These are phyloP conservation scores for Acanthamoeba triangularis DNA, from an alignment of 208 protist species.

Conservation along the genomic window DNA sequence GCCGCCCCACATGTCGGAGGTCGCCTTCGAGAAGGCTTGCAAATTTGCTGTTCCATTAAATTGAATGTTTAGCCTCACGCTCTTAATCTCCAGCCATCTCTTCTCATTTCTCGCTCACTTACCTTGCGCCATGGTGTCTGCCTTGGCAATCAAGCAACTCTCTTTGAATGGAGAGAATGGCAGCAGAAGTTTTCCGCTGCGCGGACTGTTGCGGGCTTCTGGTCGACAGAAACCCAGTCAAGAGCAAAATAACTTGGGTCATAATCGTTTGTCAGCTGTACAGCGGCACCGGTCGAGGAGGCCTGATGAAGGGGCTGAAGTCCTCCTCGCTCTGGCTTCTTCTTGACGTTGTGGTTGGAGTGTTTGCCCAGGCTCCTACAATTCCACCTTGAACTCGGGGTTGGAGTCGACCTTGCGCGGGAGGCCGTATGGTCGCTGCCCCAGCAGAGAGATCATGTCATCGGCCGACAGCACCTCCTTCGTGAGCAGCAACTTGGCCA, in stretches of 20 bases:
- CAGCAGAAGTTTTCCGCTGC: no score
- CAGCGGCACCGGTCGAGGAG: no score
- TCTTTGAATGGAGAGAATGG: no score
- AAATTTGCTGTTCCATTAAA: conserved; percentile 2
- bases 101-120: background rate
- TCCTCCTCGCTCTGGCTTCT: no score
- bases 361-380: background rate
- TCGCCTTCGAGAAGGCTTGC: conserved; percentile 13
- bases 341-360: no score
- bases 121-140: background rate
- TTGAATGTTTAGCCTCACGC: no score
- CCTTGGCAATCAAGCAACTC: background rate
- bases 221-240: no score
- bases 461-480: conserved; percentile 94
- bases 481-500: conserved; percentile 92
- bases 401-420: background rate
- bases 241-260: no score
- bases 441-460: conserved; percentile 85
- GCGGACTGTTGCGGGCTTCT: no score
- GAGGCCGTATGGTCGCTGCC: background rate
- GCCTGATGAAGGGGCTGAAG: no score
- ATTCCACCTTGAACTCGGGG: background rate
- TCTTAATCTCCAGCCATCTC: no score
- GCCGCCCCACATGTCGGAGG: conserved; percentile 66
- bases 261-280: no score